Evolutionary conservation across 73 alveolate genomes (phyloP), one percentile per base, ranked within the genome.

Genomic region (Paramecium tetraurelia): DNA sequence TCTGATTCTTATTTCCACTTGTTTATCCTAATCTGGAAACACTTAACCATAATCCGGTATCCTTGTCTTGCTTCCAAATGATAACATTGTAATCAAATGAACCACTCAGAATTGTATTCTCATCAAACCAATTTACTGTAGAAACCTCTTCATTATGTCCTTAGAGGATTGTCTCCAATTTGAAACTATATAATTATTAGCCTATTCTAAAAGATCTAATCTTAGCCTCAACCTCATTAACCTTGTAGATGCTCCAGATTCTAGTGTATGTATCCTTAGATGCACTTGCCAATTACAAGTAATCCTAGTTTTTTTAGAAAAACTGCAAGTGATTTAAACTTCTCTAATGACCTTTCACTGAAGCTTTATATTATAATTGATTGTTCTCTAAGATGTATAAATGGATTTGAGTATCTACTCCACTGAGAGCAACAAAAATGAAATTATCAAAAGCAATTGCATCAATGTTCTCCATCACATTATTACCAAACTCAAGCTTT

Each of bases 71-170:
- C 14, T 40, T 80, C 90, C 90, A 80, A 8, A 80, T 80, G 5
- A 80, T 44, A 5, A 46, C 90, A 80, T 80, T 80, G 9, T 80
- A 80, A 48, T 80, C 90, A 80, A 80, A 80, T 80, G 90, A 80
- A 10, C 90, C 86, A 72, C 31, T 96, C 92, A 48, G 96, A 93
- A 70, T 94, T 69, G 85, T 92, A 85, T 85, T 87, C 86, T 92
- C 93, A 50, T 94, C 97, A 33, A 93, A 22, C 99, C 99, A 96
- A 59, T 89, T 71, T 6, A 98, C 96, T 8, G 97, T 76, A 11
- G 98, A 94, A 14, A 98, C 99, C 6, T 97, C 96, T 48, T 96
- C 98, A 22, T 92, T 93, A 90, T 98, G 99, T 0, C 98, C 97
- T 41, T 94, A 92, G 44, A 97, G 80, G 21, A 98, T 97, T 21